A percentile compares a stretch with the other conserved stretches of the same genome.
These are phyloP conservation scores for Leptographium lundbergii DNA, from an alignment of 2,329 filamentous ascomycete species.

Conservation along the genomic window DNA sequence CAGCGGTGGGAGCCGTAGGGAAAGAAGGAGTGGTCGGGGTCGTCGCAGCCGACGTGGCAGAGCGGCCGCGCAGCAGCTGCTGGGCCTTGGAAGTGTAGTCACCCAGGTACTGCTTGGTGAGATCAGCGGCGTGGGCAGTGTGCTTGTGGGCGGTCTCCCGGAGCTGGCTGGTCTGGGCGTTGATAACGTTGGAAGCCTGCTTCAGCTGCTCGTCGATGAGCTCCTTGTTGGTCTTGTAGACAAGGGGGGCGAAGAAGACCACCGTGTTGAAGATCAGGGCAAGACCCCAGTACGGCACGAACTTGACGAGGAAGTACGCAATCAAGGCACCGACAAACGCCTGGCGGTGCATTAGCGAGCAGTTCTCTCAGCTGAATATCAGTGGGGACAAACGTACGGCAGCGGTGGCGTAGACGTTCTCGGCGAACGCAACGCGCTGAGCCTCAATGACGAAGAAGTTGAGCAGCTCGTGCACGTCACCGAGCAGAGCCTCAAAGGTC, in stretches of 20 bases:
- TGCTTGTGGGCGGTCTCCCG: constrained; percentile 50
- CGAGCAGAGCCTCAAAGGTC: constrained; percentile 46
- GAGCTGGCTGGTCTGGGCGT: constrained; percentile 50
- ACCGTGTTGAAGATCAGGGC: constrained; percentile 46
- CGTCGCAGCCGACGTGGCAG: constrained; percentile 2
- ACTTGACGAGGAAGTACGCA: constrained; percentile 56
- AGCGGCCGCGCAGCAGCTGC: constrained; percentile 41
- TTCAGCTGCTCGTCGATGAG: constrained; percentile 52
- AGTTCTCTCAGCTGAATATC: background rate
- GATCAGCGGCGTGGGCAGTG: constrained; percentile 46
- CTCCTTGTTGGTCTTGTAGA: constrained; percentile 58
- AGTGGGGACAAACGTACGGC: constrained; percentile 33
- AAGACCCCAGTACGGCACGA: constrained; percentile 59
- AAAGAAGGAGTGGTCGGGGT: background rate
- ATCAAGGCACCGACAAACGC: constrained; percentile 48
- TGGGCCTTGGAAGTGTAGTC: constrained; percentile 59
- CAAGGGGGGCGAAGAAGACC: constrained; percentile 47
- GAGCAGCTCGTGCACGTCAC: constrained; percentile 53
- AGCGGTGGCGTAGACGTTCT: constrained; percentile 49
- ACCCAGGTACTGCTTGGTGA: constrained; percentile 55
- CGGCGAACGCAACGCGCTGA: constrained; percentile 55
- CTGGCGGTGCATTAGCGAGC: constrained; percentile 21
- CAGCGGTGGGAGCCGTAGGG: background rate
- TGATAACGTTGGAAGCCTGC: constrained; percentile 43
- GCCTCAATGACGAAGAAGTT: constrained; percentile 62